Evolutionary conservation across 148 eudicot species (phyloP).

Genomic region (Fallopia convolvulus): DNA sequence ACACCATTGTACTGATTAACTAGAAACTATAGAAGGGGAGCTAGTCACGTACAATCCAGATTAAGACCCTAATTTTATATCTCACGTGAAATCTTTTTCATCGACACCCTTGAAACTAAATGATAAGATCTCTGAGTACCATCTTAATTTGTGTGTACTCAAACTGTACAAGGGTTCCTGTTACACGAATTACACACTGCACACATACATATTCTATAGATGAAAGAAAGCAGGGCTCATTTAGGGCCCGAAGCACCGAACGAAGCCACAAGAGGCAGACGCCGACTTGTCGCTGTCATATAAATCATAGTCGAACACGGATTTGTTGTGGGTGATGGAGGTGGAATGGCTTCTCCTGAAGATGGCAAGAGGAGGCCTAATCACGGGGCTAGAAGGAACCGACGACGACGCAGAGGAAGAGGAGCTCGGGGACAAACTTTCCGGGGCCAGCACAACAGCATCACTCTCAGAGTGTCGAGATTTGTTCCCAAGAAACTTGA

Average conservation of each 20-base stretch:
- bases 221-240: neutral
- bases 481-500: neutral
- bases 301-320: neutral
- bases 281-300: neutral
- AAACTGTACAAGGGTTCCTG: too few relatives aligned
- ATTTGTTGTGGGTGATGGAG: neutral
- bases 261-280: neutral
- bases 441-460: neutral
- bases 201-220: neutral
- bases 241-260: neutral
- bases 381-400: neutral
- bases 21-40: neutral
- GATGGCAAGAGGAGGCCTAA: neutral
- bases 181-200: neutral
- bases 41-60: neutral
- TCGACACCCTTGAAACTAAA: too few relatives aligned
- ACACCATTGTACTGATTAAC: neutral
- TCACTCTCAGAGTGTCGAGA: neutral
- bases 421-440: neutral
- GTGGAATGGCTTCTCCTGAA: slow-evolving; percentile 3
- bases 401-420: neutral
- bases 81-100: neutral
- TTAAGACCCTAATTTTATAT: neutral
- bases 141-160: too few relatives aligned
- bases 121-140: too few relatives aligned